Evolutionary conservation across 768 basidiomycete genomes (phyloP).

Genomic region (Kwoniella newhampshirensis): DNA sequence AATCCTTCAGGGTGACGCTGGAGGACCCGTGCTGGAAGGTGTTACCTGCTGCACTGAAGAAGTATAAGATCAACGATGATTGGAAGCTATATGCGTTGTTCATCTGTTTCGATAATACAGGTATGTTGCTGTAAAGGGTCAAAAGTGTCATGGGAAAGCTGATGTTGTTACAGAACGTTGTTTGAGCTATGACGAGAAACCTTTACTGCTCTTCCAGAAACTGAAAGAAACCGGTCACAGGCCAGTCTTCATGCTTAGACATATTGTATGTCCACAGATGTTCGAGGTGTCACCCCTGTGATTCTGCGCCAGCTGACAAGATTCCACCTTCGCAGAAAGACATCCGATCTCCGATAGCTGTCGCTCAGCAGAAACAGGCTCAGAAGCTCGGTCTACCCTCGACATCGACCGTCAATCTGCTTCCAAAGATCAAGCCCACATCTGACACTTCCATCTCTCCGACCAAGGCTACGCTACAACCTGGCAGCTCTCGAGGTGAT

Average conservation of each 20-base stretch:
- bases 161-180: conserved; percentile 73
- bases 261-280: conserved; percentile 37
- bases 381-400: conserved; percentile 58
- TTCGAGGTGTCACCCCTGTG: background rate
- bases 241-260: conserved; percentile 85
- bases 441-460: conserved; percentile 31
- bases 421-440: conserved; percentile 38
- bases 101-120: conserved; percentile 92
- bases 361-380: conserved; percentile 94
- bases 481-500: conserved; percentile 21
- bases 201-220: conserved; percentile 91
- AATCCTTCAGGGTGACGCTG: conserved; percentile 94
- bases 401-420: conserved; percentile 24
- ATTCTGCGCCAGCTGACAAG: background rate
- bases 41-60: conserved; percentile 93
- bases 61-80: conserved; percentile 97
- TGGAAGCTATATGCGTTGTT: conserved; percentile 99
- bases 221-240: conserved; percentile 96
- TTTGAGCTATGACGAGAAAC: conserved; percentile 96
- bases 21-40: conserved; percentile 99
- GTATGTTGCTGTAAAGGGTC: conserved; percentile 57
- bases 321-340: conserved; percentile 57
- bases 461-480: conserved; percentile 32
- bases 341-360: conserved; percentile 93
- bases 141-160: conserved; percentile 53